A percentile compares a stretch with the other conserved stretches of the same genome.
phyloP scores from a whole-genome alignment of 2,329 filamentous ascomycete species.

The Diaporthe vaccinii region DNA sequence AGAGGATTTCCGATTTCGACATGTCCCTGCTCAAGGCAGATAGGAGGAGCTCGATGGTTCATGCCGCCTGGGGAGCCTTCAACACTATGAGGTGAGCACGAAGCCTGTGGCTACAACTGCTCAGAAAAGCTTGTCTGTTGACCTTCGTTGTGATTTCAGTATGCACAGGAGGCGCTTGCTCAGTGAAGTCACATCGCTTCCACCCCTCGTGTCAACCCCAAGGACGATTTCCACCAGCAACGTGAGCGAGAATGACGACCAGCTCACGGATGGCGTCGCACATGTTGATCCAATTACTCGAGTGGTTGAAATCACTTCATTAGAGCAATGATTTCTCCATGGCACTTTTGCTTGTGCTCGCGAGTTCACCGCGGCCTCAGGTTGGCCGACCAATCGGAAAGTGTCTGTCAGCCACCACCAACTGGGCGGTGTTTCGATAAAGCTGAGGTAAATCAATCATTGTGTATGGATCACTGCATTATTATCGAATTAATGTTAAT shows the following conservation, averaged over 20 bases:
- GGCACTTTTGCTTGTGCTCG: not conserved
- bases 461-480: not conserved
- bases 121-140: not conserved
- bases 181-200: not conserved
- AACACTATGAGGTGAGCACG: not conserved
- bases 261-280: not conserved
- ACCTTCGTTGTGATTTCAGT: not conserved
- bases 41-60: not conserved
- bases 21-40: not conserved
- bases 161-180: not conserved
- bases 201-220: not conserved
- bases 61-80: slow-evolving; percentile 3
- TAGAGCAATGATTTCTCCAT: no score
- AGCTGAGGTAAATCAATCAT: not conserved
- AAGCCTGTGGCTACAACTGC: not conserved
- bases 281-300: not conserved
- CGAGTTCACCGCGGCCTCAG: not conserved
- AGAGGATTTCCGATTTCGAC: not conserved
- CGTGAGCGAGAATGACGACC: not conserved
- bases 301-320: not conserved
- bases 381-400: not conserved
- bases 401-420: not conserved
- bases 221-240: not conserved
- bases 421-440: not conserved
- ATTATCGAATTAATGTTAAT: not conserved